Evolutionary conservation across 768 basidiomycete species (phyloP), one percentile per base, ranked within the genome.

Genomic region (Amylocystis lapponica): DNA sequence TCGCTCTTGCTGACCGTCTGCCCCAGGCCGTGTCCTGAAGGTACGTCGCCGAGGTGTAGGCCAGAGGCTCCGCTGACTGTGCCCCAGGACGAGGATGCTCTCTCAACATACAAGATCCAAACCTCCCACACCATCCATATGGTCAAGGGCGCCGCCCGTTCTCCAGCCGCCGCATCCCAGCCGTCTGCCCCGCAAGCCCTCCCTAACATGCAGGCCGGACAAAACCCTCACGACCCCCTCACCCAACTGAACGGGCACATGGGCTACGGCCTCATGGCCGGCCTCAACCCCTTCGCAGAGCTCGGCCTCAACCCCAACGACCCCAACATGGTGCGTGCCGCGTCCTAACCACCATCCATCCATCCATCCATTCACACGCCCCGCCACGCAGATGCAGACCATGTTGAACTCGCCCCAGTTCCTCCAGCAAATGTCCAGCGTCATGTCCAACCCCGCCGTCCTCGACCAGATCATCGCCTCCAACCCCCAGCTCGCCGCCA

Each of bases 301-400:
- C 81, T 95, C 78, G 95, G 94, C 1, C 38, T 95, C 33, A 99
- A 99, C 58, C 71, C 77, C 4, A 89, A 88, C 53, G 95, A 97
- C 60, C 94, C 94, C 0, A 96, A 97, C 61, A 88, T 95, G 80
- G 91, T 90, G 47, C 51, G 26, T 13, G 25, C 14, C n/a, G 12
- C 39, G 13, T 27, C 14, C n/a, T 25, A 13, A 26, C 14, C 25
- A 27, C 9, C 16, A 27, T 27, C 7, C 8, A 29, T 8, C 36
- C 21, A 21, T 12, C 33, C 13, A 14, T 17, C 39, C 11, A 40
- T 6, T 25, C 12, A 11, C 7, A 27, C 21, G 13, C 25, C 12
- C 17, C 20, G 17, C n/a, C 27, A 20, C 27, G 5, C 54, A 91
- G 86, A 69, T 94, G 63, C 83, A 91, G 59, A 70, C 70, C 22